Conservation (phyloP, 352 stramenopile genomes). For the Peronospora belbahrii region DNA sequence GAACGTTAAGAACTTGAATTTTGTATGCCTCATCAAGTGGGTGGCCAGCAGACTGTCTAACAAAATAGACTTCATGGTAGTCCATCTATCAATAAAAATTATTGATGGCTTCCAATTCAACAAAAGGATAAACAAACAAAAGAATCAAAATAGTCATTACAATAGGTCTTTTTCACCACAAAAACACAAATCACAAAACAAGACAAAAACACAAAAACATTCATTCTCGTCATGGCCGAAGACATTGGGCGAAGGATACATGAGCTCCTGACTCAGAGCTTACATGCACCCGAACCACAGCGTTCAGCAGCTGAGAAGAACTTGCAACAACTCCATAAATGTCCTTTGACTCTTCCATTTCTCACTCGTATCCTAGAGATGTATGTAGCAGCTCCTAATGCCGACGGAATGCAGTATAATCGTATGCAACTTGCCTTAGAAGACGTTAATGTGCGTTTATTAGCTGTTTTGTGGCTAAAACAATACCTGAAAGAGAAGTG, state of each 20-base stretch:
- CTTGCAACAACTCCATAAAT: slow-evolving; percentile 43
- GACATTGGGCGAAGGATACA: slow-evolving; percentile 32
- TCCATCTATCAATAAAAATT: no score
- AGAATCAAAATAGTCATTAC: no score
- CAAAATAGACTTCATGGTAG: slow-evolving; percentile 2
- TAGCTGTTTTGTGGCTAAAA: slow-evolving; percentile 76
- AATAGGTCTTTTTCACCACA: no score
- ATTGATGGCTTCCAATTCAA: slow-evolving; percentile 3
- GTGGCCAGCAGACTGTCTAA: slow-evolving; percentile 36
- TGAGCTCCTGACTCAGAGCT: slow-evolving; percentile 42
- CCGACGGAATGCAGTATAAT: slow-evolving; percentile 21
- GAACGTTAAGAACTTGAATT: slow-evolving; percentile 39
- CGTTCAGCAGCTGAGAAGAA: slow-evolving; percentile 46
- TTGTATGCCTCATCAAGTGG: slow-evolving; percentile 61
- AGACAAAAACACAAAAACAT: not conserved
- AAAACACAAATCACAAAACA: no score
- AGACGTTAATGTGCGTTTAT: slow-evolving; percentile 48
- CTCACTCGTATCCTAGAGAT: slow-evolving; percentile 41
- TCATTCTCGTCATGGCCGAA: slow-evolving; percentile 17
- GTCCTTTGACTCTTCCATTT: slow-evolving; percentile 26
- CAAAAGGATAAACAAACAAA: not conserved
- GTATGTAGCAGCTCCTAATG: slow-evolving; percentile 30
- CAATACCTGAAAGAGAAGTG: slow-evolving; percentile 52
- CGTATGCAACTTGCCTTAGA: slow-evolving; percentile 18
- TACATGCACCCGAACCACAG: slow-evolving; percentile 30